Conservation (phyloP, 129 eudicot genomes). For the Flaveria robusta region DNA sequence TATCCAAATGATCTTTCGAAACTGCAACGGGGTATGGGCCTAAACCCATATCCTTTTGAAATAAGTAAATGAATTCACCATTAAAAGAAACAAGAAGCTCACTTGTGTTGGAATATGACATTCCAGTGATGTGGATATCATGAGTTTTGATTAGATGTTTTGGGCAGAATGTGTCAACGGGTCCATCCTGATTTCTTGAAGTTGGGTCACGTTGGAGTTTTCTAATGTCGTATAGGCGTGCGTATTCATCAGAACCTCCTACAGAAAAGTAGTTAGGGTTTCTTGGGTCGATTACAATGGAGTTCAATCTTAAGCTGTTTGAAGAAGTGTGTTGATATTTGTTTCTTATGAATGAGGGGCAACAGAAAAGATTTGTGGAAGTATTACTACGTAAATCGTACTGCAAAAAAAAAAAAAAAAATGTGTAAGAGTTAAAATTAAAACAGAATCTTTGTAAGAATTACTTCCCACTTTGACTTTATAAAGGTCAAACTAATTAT, state of each 20-base stretch:
- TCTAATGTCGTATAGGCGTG: constrained; percentile 77
- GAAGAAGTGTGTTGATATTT: constrained; percentile 30
- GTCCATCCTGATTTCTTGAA: constrained; percentile 49
- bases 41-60: constrained; percentile 66
- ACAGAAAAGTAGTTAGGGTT: constrained; percentile 74
- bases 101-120: constrained; percentile 66
- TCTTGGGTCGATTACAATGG: constrained; percentile 74
- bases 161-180: constrained; percentile 70
- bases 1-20: constrained; percentile 34
- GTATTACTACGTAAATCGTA: constrained; percentile 75
- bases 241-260: constrained; percentile 77
- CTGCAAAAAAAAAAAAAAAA: constrained; percentile 51
- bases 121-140: constrained; percentile 63
- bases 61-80: constrained; percentile 67
- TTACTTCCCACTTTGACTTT: constrained; percentile 9
- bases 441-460: neutral
- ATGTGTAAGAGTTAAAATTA: constrained; percentile 3
- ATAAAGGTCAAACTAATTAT: neutral
- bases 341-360: constrained; percentile 58
- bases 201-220: constrained; percentile 40
- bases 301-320: constrained; percentile 51
- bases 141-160: constrained; percentile 47
- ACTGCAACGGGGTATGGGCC: constrained; percentile 51
- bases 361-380: constrained; percentile 65
- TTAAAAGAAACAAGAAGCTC: constrained; percentile 78